phyloP scores from a whole-genome alignment of 148 eudicot species.

The Vaccinium macrocarpon region DNA sequence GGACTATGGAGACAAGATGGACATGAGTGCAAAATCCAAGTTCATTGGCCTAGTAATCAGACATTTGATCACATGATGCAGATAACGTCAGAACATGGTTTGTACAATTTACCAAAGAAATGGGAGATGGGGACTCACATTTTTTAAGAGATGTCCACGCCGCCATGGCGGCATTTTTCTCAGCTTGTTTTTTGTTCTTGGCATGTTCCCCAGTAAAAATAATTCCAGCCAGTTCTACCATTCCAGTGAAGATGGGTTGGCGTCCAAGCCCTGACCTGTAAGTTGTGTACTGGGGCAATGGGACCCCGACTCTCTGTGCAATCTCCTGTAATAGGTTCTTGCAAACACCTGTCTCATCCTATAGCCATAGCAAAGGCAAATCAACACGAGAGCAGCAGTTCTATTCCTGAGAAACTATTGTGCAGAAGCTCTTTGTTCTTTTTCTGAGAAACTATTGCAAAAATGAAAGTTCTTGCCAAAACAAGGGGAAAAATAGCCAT shows the following conservation, averaged over 20 bases:
- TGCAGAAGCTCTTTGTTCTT: not conserved
- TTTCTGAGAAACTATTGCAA: too few species aligned
- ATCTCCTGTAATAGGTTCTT: constrained; percentile 76
- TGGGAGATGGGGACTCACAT: constrained; percentile 38
- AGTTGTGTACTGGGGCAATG: constrained; percentile 65
- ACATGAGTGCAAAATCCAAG: not conserved
- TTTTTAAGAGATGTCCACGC: constrained; percentile 74
- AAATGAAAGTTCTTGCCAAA: not conserved
- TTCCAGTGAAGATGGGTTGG: constrained; percentile 71
- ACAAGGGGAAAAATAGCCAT: not conserved
- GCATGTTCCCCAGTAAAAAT: constrained; percentile 70
- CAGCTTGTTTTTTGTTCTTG: constrained; percentile 81
- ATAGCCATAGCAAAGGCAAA: constrained; percentile 15
- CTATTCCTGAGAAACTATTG: too few species aligned
- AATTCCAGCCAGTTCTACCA: constrained; percentile 68
- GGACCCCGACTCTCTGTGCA: constrained; percentile 80
- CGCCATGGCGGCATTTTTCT: constrained; percentile 79
- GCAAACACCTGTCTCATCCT: constrained; percentile 85
- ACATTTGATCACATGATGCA: not conserved
- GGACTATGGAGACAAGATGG: not conserved
- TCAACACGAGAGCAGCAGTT: constrained; percentile 17
- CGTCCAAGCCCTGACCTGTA: constrained; percentile 70
- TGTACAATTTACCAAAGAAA: not conserved
- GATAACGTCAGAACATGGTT: not conserved
- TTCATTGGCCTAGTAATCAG: not conserved